phyloP scores from a whole-genome alignment of 163 green algal species.

The Smithsoniella earleae region DNA sequence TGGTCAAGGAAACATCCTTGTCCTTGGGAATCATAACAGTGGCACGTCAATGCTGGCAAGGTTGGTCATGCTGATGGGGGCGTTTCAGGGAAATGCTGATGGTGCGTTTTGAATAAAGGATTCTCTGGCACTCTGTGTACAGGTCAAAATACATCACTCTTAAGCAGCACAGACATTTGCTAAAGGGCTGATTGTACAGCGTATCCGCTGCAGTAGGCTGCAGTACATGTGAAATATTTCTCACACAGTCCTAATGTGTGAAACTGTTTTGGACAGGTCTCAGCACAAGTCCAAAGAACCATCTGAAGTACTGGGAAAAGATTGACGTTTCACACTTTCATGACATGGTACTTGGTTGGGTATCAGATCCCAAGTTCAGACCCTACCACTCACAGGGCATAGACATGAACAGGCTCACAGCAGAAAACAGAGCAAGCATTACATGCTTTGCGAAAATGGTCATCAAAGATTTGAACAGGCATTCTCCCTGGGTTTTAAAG shows the following conservation, averaged over 20 bases:
- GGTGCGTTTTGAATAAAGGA: constrained; percentile 18
- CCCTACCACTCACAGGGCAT: constrained; percentile 26
- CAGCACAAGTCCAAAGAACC: constrained; percentile 13
- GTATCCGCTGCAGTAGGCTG: too few species aligned
- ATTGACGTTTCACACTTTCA: constrained; percentile 27
- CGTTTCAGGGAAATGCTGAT: constrained; percentile 24
- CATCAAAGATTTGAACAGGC: background rate
- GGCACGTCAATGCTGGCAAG: constrained; percentile 27
- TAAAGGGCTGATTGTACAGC: too few species aligned
- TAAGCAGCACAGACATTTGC: too few species aligned
- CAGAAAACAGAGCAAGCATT: background rate
- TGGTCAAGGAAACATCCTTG: background rate
- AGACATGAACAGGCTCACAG: background rate
- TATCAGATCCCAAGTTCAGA: constrained; percentile 23
- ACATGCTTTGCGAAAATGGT: constrained; percentile 22
- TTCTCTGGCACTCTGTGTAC: too few species aligned
- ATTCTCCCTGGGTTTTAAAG: constrained; percentile 25
- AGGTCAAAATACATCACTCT: too few species aligned
- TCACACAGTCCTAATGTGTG: too few species aligned
- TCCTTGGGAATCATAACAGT: constrained; percentile 27
- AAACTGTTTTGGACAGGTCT: too few species aligned
- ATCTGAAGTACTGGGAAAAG: constrained; percentile 22
- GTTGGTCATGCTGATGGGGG: constrained; percentile 28
- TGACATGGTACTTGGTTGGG: constrained; percentile 21
- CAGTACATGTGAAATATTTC: too few species aligned